Conservation (phyloP, 2,329 filamentous ascomycete genomes). For the Fusarium clavum region DNA sequence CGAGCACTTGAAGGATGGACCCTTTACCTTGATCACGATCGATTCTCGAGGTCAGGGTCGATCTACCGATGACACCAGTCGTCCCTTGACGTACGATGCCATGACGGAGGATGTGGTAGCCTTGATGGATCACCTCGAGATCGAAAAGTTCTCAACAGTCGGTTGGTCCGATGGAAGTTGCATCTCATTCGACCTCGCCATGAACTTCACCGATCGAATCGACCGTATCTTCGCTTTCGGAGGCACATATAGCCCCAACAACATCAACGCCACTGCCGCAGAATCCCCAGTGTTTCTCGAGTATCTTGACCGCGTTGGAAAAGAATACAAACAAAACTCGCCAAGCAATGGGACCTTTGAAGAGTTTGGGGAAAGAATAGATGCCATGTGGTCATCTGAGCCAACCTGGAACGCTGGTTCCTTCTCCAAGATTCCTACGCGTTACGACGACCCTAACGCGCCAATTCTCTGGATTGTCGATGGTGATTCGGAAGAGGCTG, state of each 20-base stretch:
- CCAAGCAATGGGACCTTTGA: neutral
- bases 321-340: neutral
- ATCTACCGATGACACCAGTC: neutral
- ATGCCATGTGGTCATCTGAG: neutral
- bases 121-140: neutral
- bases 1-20: neutral
- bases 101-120: neutral
- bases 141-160: neutral
- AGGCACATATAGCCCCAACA: neutral
- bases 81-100: neutral
- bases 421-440: neutral
- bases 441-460: neutral
- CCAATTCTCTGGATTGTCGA: slow-evolving; percentile 8
- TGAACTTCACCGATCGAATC: neutral
- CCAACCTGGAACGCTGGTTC: neutral
- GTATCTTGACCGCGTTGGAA: neutral
- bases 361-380: neutral
- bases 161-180: neutral
- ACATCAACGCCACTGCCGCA: neutral
- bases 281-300: neutral
- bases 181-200: slow-evolving; percentile 1
- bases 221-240: slow-evolving; percentile 3
- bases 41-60: slow-evolving; percentile 3
- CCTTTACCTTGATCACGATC: neutral
- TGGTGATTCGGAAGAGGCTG: neutral